These are phyloP conservation scores for Phytophthora lateralis DNA, from an alignment of 352 stramenopile genomes.

Conservation along the genomic window DNA sequence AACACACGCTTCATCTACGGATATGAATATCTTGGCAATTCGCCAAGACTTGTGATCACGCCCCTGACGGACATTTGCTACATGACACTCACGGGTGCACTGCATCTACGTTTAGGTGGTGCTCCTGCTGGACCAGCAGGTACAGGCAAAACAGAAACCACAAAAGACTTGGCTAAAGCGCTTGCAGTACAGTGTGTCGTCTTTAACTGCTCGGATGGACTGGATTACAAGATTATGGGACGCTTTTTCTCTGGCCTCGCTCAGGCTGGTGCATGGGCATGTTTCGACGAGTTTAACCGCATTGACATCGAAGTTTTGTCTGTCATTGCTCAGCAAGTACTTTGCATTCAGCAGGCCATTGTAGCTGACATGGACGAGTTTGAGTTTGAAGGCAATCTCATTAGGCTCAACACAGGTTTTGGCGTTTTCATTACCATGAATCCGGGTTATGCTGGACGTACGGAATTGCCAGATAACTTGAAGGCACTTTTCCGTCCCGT, in stretches of 20 bases:
- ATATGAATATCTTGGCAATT: constrained; percentile 89
- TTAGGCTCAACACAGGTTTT: constrained; percentile 91
- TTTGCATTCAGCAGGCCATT: constrained; percentile 95
- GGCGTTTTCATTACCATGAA: constrained; percentile 97
- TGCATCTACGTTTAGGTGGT: constrained; percentile 92
- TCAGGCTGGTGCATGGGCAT: constrained; percentile 94
- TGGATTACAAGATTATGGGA: constrained; percentile 98
- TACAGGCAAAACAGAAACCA: constrained; percentile 96
- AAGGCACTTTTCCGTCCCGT: constrained; percentile 94
- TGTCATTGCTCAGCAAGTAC: constrained; percentile 96
- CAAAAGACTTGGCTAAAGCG: constrained; percentile 94
- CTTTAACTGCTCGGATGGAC: constrained; percentile 95
- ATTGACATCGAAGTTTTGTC: constrained; percentile 96
- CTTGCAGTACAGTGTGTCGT: constrained; percentile 95
- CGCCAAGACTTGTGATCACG: constrained; percentile 82
- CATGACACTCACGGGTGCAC: constrained; percentile 95
- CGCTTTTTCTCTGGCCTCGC: constrained; percentile 95
- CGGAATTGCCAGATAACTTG: constrained; percentile 93
- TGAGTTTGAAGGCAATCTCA: constrained; percentile 94
- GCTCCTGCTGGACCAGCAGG: constrained; percentile 93
- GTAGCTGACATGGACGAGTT: constrained; percentile 89
- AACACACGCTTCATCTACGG: constrained; percentile 88
- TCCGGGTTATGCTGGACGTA: constrained; percentile 92
- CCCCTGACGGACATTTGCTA: constrained; percentile 89
- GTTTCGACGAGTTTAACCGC: constrained; percentile 97